Percentiles rank a stretch among this genome's conserved stretches.
phyloP scores from a whole-genome alignment of 768 basidiomycete genomes.

The Lepiota brunneoincarnata region DNA sequence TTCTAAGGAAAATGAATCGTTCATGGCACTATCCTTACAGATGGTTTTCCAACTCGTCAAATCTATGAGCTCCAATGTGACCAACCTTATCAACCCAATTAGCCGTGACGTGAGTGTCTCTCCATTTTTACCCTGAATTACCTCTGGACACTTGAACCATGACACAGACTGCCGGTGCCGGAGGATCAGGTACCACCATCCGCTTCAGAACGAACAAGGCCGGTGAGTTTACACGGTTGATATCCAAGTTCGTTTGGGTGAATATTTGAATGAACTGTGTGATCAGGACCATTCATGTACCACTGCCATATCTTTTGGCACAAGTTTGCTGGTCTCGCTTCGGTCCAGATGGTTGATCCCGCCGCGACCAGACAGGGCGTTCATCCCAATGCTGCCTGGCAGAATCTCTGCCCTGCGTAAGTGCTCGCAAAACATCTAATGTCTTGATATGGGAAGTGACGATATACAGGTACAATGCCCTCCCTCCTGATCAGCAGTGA shows the following conservation, averaged over 20 bases:
- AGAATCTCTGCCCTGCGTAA: constrained; percentile 16
- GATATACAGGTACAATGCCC: constrained; percentile 1
- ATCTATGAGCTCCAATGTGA: constrained; percentile 22
- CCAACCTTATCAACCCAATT: constrained; percentile 52
- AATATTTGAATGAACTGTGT: neutral
- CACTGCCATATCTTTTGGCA: constrained; percentile 20
- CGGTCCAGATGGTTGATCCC: constrained; percentile 13
- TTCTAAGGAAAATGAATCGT: too few relatives aligned
- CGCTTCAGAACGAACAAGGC: constrained; percentile 20
- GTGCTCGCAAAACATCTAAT: neutral
- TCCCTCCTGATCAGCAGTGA: constrained; percentile 4
- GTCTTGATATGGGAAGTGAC: neutral
- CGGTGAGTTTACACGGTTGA: neutral
- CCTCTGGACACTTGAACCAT: too few relatives aligned
- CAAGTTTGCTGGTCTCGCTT: constrained; percentile 15
- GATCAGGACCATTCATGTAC: constrained; percentile 19
- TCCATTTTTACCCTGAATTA: neutral
- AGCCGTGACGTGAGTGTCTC: constrained; percentile 51
- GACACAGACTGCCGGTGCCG: constrained; percentile 13
- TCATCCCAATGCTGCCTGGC: constrained; percentile 10
- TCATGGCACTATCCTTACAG: neutral
- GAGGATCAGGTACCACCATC: constrained; percentile 16
- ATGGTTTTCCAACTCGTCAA: constrained; percentile 22
- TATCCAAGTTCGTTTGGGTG: neutral
- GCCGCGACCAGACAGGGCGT: constrained; percentile 3